Evolutionary conservation across 345 rosid genomes (phyloP).

Genomic region (Orychophragmus violaceus): DNA sequence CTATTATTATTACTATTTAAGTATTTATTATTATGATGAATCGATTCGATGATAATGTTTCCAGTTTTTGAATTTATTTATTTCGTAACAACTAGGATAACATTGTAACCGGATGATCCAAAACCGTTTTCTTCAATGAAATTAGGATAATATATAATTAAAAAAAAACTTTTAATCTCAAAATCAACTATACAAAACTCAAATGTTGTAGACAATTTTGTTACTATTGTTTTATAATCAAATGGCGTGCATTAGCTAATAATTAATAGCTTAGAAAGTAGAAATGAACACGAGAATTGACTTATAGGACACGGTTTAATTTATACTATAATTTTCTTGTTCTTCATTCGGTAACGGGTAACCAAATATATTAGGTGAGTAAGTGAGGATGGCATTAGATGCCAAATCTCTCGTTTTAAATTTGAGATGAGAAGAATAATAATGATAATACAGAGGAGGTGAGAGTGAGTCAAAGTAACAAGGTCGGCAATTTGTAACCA

Average conservation of each 20-base stretch:
- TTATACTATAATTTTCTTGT: neutral
- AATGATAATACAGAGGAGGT: neutral
- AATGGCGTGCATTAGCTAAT: neutral
- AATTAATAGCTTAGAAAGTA: neutral
- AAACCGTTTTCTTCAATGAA: neutral
- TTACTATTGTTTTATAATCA: neutral
- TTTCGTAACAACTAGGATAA: neutral
- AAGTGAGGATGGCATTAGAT: neutral
- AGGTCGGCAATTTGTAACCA: neutral
- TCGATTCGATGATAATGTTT: neutral
- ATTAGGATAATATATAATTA: neutral
- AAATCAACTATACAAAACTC: neutral
- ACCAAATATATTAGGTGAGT: constrained; percentile 16
- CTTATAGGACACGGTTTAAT: neutral
- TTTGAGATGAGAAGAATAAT: neutral
- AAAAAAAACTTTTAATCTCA: neutral
- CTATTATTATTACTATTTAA: constrained; percentile 1
- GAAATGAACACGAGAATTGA: constrained; percentile 3
- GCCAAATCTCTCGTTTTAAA: neutral
- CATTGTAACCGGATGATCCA: neutral
- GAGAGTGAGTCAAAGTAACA: constrained; percentile 4
- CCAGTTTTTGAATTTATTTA: neutral
- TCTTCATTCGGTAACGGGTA: constrained; percentile 9
- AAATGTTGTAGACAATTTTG: neutral
- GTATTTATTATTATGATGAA: neutral